phyloP scores from a whole-genome alignment of 495 filamentous ascomycete species.

The Penicilliopsis zonata region DNA sequence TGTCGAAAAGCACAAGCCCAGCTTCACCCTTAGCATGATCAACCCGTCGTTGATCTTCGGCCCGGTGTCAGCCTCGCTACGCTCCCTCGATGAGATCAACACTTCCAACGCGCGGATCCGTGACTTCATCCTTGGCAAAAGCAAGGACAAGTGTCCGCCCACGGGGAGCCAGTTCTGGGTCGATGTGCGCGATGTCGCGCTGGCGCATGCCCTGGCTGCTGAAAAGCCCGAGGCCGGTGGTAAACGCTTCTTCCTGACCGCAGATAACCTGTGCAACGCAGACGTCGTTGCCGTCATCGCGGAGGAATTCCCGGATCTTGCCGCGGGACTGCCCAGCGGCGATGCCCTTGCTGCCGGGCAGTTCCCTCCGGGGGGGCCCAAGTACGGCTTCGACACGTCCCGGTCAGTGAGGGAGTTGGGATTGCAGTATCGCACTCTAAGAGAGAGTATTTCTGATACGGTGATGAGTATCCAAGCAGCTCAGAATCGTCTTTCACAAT shows the following conservation, averaged over 20 bases:
- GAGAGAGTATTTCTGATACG: slow-evolving; percentile 44
- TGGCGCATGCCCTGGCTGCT: slow-evolving; percentile 60
- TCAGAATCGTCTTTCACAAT: too few species aligned
- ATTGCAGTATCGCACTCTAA: slow-evolving; percentile 39
- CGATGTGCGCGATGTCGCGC: slow-evolving; percentile 60
- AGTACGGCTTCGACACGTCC: slow-evolving; percentile 40
- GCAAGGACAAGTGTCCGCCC: slow-evolving; percentile 48
- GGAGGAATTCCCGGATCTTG: slow-evolving; percentile 54
- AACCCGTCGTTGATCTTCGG: slow-evolving; percentile 62
- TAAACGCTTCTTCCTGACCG: slow-evolving; percentile 59
- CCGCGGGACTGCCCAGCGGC: slow-evolving; percentile 43
- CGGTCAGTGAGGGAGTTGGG: slow-evolving; percentile 46
- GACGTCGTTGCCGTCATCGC: slow-evolving; percentile 50
- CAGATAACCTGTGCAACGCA: slow-evolving; percentile 53
- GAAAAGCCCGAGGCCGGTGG: slow-evolving; percentile 53
- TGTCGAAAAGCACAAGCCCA: slow-evolving; percentile 64
- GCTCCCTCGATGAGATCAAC: slow-evolving; percentile 54
- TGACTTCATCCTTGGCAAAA: slow-evolving; percentile 48
- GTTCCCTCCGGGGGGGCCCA: slow-evolving; percentile 24
- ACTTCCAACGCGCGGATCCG: slow-evolving; percentile 51
- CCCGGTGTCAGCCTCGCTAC: slow-evolving; percentile 54
- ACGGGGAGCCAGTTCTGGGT: slow-evolving; percentile 47
- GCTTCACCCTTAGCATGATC: slow-evolving; percentile 64
- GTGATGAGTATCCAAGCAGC: too few species aligned
- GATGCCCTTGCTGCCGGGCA: too few species aligned